Base-by-base conservation (phyloP, 1,139 yeast genomes). In the Diutina rugosa region DNA sequence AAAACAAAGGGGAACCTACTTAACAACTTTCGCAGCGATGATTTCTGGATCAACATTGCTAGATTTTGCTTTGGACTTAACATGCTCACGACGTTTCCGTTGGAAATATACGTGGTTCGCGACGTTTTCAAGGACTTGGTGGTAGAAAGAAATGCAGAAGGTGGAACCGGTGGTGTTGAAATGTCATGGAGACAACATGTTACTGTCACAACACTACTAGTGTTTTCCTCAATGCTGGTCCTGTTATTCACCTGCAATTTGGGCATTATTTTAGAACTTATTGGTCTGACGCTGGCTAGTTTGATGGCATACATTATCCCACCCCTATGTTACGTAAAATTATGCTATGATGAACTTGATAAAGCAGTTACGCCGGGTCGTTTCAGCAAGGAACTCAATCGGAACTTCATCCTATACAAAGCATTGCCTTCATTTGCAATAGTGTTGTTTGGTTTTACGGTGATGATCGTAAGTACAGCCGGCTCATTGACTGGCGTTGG, bases 251-350 rank as follows among this genome's bases (percentile, higher is more conserved):
- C 97, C 0, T 90, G 97, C 65, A 90, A 91, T 63, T 73, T 91
- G 58, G 98, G 98, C 1, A 87, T 93, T 21, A 85, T 91, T 51
- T 74, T 91, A 56, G 98, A 91, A 65, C 74, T 91, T 7, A 90
- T 90, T 41, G 98, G 98, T 1, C 93, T 97, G 0, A 87, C 96
- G 0, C 87, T 96, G 0, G 98, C 97, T 0, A 88, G 96, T 14
- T 74, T 89, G 46, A 85, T 91, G 87, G 97, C 98, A 0, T 91
- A 89, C 64, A 89, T 91, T 26, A 73, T 91, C 12, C 98, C 98
- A 0, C 97, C 97, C 6, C 68, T 85, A 68, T 90, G 97, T 64
- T 87, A 79, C 64, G 69, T 89, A 59, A 82, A 85, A 60, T 76
- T 90, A 61, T 79, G 89, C 0, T 76, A 79, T 63, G 77, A 77